Conservation (phyloP, 225 moss, liverwort and hornwort genomes). For the Polytrichum formosum region DNA sequence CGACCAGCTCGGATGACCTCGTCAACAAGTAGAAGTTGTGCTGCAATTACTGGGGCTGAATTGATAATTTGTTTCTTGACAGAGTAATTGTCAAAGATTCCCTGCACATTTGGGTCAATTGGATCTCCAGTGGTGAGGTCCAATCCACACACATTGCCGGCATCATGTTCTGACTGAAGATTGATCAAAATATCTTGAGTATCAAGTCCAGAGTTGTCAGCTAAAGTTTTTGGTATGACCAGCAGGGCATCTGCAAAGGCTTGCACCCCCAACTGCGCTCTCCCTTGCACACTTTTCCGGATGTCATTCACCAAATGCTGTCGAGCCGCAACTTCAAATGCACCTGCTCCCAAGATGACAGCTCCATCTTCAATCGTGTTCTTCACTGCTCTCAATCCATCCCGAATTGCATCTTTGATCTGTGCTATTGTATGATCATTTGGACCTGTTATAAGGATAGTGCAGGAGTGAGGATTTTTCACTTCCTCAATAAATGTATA, state of each 20-base stretch:
- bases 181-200: slow-evolving; percentile 89
- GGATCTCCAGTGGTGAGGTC: slow-evolving; percentile 89
- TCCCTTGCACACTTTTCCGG: slow-evolving; percentile 79
- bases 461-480: slow-evolving; percentile 91
- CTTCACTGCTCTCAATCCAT: slow-evolving; percentile 91
- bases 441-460: slow-evolving; percentile 92
- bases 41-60: slow-evolving; percentile 90
- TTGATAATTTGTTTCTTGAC: slow-evolving; percentile 94
- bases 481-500: slow-evolving; percentile 94
- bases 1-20: slow-evolving; percentile 98
- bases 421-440: slow-evolving; percentile 99
- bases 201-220: slow-evolving; percentile 95
- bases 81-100: slow-evolving; percentile 90
- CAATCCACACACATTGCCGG: slow-evolving; percentile 84
- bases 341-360: slow-evolving; percentile 90
- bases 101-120: slow-evolving; percentile 79
- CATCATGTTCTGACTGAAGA: slow-evolving; percentile 89
- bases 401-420: slow-evolving; percentile 93
- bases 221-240: slow-evolving; percentile 89
- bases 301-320: slow-evolving; percentile 81
- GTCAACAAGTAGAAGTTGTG: slow-evolving; percentile 88
- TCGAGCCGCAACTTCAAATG: slow-evolving; percentile 89
- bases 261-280: slow-evolving; percentile 83
- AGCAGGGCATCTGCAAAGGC: slow-evolving; percentile 93
- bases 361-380: slow-evolving; percentile 89